Percentiles rank a stretch among this genome's conserved stretches.
Conservation (phyloP, 768 basidiomycete genomes). For the Boletus edulis region DNA sequence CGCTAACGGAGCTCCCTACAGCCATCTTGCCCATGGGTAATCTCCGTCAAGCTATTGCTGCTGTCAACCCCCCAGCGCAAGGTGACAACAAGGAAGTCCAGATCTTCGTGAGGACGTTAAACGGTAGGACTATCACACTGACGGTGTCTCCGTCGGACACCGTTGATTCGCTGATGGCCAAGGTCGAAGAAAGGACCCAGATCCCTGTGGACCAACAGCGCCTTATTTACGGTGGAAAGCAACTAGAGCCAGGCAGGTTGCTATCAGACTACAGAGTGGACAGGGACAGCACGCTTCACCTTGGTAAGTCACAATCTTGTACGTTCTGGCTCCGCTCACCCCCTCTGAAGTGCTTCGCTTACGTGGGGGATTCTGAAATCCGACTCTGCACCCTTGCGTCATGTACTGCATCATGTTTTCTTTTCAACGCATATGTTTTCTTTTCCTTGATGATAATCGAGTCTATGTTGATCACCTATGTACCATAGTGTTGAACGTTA, state of each 20-base stretch:
- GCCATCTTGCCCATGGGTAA: background rate
- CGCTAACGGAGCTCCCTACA: background rate
- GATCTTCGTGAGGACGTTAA: background rate
- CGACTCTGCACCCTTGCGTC: too few species aligned
- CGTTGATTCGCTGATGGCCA: background rate
- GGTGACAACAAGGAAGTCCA: background rate
- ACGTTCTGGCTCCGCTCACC: background rate
- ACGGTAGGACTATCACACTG: background rate
- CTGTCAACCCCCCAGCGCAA: background rate
- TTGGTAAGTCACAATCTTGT: background rate
- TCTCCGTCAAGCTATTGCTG: background rate
- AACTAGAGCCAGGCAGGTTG: background rate
- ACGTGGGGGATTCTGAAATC: background rate
- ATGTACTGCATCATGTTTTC: too few species aligned
- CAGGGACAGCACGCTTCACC: background rate
- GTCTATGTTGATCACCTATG: too few species aligned
- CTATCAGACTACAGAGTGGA: background rate
- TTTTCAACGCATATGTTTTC: too few species aligned
- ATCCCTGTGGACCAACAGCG: background rate
- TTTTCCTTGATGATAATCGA: too few species aligned
- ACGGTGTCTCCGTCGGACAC: background rate
- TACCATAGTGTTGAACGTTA: too few species aligned
- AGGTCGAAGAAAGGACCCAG: background rate
- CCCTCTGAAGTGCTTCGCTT: background rate
- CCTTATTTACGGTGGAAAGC: background rate